A percentile compares a stretch with the other conserved stretches of the same genome.
phyloP scores from a whole-genome alignment of 768 basidiomycete species.

The Ephemerocybe angulata region DNA sequence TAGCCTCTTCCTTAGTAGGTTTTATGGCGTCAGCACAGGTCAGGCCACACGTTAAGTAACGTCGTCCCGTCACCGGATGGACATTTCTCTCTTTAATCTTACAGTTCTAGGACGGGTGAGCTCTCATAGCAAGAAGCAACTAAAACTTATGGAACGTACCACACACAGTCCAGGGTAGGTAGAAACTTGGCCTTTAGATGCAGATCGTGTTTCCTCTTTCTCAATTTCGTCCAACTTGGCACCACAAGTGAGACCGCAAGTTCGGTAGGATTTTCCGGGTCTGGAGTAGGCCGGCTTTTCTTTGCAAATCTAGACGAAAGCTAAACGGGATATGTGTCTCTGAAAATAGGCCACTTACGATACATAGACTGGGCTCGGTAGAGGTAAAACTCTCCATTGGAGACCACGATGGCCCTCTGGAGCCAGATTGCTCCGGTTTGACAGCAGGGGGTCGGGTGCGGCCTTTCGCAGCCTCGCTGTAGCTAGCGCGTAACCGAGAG shows the following conservation, averaged over 20 bases:
- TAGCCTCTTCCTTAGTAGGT: neutral
- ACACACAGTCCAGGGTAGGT: neutral
- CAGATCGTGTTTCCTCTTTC: too few species aligned
- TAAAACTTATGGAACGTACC: neutral
- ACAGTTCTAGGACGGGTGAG: neutral
- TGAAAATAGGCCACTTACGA: neutral
- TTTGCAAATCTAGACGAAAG: slow-evolving; percentile 18
- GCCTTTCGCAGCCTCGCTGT: too few species aligned
- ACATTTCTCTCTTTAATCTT: neutral
- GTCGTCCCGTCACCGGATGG: neutral
- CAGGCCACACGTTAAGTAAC: neutral
- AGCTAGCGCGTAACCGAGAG: too few species aligned
- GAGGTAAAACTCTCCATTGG: too few species aligned
- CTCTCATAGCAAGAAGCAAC: neutral
- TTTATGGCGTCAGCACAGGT: neutral
- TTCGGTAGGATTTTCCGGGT: slow-evolving; percentile 19
- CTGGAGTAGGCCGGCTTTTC: slow-evolving; percentile 17
- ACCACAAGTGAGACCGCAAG: slow-evolving; percentile 25
- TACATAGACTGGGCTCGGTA: too few species aligned
- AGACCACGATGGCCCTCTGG: too few species aligned
- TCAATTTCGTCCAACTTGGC: slow-evolving; percentile 9
- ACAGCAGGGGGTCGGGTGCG: too few species aligned
- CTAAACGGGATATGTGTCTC: neutral
- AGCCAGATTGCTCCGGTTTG: too few species aligned
- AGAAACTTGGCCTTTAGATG: too few species aligned